These are phyloP conservation scores for Rhizodiscina lignyota DNA, from an alignment of 495 filamentous ascomycete species.

Conservation along the genomic window DNA sequence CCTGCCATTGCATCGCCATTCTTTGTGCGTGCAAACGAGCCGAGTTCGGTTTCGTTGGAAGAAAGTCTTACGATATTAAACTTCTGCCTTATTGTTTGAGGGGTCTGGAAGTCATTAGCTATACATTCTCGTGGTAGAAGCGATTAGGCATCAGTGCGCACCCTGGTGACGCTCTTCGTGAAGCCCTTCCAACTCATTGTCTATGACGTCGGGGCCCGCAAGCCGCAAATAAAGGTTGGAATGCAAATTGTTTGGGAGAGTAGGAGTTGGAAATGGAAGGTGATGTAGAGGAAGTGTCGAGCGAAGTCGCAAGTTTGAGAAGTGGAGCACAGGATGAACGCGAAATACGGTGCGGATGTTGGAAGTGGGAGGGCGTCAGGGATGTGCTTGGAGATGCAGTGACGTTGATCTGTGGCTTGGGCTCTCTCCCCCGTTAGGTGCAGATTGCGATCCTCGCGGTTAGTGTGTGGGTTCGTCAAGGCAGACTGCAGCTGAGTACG, in stretches of 20 bases:
- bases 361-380: too few relatives aligned
- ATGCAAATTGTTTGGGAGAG: too few relatives aligned
- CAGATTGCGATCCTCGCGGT: too few relatives aligned
- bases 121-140: neutral
- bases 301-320: neutral
- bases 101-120: conserved; percentile 42
- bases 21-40: neutral
- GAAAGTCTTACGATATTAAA: conserved; percentile 67
- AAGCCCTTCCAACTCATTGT: conserved; percentile 95
- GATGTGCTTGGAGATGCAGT: too few relatives aligned
- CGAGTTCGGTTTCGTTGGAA: too few relatives aligned
- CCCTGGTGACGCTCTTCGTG: conserved; percentile 70
- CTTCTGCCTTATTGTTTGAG: conserved; percentile 74
- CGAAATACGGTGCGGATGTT: neutral
- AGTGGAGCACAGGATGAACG: neutral
- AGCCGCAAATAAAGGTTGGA: too few relatives aligned
- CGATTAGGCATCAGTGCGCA: conserved; percentile 22
- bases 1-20: neutral
- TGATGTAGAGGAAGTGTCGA: too few relatives aligned
- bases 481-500: too few relatives aligned
- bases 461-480: too few relatives aligned
- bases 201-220: neutral
- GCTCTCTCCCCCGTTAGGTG: too few relatives aligned
- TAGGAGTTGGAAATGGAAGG: too few relatives aligned
- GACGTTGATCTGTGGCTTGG: too few relatives aligned